Evolutionary conservation across 106 monocot species (phyloP), one percentile per base, ranked within the genome.

Genomic region (Chionographis japonica): DNA sequence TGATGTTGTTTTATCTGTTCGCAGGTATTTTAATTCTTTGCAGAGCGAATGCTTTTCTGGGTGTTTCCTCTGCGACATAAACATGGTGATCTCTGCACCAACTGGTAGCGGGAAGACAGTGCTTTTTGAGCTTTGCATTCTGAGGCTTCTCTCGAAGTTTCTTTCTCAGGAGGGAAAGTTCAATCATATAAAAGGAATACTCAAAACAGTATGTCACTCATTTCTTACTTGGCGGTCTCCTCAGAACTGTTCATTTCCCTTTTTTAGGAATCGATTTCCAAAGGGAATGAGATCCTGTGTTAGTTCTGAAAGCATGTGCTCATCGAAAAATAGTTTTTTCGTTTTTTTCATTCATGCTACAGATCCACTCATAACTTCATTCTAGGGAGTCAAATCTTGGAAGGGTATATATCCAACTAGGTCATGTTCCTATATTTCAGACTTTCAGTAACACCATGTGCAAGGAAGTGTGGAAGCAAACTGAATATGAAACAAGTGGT

Each of bases 81-180:
- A 87, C 81, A 92, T 97, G 97, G 87, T 97, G 16, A 83, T 97
- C 67, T 97, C 97, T 20, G 97, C 97, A 53, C 97, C 97, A 72
- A 97, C 97, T 69, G 92, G 92, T 68, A 97, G 97, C 55, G 97
- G 97, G 13, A 97, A 97, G 79, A 97, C 97, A 40, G 92, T 87
- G 64, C 81, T 97, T 36, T 97, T 97, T 68, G 92, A 97, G 77
- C 91, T 97, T 41, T 97, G 89, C 83, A 85, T 97, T 61, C 73
- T 97, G 65, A 84, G 97, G 71, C 86, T 97, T 63, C 80, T 89
- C 36, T 89, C 89, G 52, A 80, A 75, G 54, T 97, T 97, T 79
- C 84, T 97, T 36, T 85, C 97, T 60, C 65, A 18, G 9, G 89
- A 90, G n/a, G 79, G 75, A 54, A 97, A 80, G 66, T 87, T 92